These are phyloP conservation scores for Abrus precatorius DNA, from an alignment of 306 rosid species.

Conservation along the genomic window DNA sequence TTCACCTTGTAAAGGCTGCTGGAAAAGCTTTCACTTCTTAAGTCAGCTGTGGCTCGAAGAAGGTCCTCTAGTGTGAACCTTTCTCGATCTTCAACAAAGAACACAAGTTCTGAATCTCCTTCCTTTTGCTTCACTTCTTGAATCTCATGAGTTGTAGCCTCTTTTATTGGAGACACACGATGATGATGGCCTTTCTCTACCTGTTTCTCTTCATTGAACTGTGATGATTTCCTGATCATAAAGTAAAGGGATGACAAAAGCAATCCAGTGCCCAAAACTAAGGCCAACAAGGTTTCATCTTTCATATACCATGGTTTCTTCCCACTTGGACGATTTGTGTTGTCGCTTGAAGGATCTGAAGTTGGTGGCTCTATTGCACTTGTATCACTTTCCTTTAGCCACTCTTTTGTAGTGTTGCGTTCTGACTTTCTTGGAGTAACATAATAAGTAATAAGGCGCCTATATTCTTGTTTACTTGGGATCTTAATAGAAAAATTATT, in stretches of 20 bases:
- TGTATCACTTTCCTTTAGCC: conserved; percentile 21
- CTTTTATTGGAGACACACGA: conserved; percentile 46
- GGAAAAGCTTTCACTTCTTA: conserved; percentile 62
- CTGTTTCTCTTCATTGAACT: conserved; percentile 28
- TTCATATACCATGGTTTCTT: background rate
- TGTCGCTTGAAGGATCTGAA: conserved; percentile 31
- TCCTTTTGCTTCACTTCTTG: conserved; percentile 45
- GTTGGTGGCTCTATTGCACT: background rate
- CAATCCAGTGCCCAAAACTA: conserved; percentile 46
- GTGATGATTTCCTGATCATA: conserved; percentile 45
- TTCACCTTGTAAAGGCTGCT: conserved; percentile 76
- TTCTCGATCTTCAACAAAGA: conserved; percentile 72
- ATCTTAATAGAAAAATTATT: conserved; percentile 53
- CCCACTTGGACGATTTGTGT: background rate
- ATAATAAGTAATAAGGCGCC: conserved; percentile 5
- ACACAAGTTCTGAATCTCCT: conserved; percentile 61
- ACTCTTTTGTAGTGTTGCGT: background rate
- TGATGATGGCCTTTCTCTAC: conserved; percentile 28
- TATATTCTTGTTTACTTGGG: conserved; percentile 45
- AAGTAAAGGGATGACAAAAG: conserved; percentile 51
- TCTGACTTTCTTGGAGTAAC: conserved; percentile 33
- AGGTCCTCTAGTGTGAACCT: conserved; percentile 74
- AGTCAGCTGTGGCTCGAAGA: conserved; percentile 69
- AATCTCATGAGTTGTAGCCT: conserved; percentile 28
- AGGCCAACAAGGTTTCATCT: background rate